Conservation (phyloP, 257 asterid genomes). For the Penstemon newberryi region DNA sequence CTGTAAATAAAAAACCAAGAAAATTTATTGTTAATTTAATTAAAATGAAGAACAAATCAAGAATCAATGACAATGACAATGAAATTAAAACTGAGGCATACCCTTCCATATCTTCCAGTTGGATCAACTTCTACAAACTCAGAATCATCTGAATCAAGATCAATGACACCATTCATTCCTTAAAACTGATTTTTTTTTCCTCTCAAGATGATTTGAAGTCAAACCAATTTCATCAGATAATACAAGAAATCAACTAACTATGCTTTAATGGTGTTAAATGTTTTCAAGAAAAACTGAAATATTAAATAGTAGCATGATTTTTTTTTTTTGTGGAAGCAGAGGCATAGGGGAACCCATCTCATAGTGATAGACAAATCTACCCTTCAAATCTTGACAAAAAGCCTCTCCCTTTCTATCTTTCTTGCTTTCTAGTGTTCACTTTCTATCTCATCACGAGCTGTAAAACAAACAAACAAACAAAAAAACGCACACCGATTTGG, state of each 20-base stretch:
- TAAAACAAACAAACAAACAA: constrained; percentile 20
- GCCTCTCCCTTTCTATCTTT: constrained; percentile 33
- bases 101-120: constrained; percentile 91
- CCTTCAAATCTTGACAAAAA: constrained; percentile 53
- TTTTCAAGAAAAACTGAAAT: constrained; percentile 13
- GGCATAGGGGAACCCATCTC: constrained; percentile 48
- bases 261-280: constrained; percentile 8
- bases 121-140: constrained; percentile 89
- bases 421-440: constrained; percentile 12
- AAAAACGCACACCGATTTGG: constrained; percentile 28
- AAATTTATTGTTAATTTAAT: no score
- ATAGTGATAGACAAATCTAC: constrained; percentile 37
- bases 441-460: constrained; percentile 45
- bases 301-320: constrained; percentile 21
- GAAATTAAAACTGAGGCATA: constrained; percentile 27
- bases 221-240: constrained; percentile 26
- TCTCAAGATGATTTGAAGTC: constrained; percentile 13
- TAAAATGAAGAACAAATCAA: neutral
- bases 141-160: constrained; percentile 59
- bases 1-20: constrained; percentile 46
- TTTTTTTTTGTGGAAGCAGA: constrained; percentile 31
- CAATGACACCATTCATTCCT: constrained; percentile 65
- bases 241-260: constrained; percentile 24
- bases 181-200: neutral
- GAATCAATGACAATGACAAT: neutral